Evolutionary conservation across 176 grass and related monocot genomes (phyloP).

Genomic region (Areca catechu): DNA sequence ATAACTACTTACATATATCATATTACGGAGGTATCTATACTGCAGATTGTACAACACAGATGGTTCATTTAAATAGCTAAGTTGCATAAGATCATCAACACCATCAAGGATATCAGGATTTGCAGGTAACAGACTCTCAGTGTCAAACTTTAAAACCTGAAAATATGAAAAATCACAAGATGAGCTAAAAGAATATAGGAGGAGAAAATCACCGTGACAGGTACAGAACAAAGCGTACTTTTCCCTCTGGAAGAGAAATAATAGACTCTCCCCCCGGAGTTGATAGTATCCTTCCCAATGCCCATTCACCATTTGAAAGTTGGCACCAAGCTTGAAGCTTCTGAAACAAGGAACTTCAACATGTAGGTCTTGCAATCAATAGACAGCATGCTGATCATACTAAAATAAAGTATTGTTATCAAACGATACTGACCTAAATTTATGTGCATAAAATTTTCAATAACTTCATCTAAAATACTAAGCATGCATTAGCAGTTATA

Average conservation of each 20-base stretch:
- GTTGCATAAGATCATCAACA: slow-evolving; percentile 96
- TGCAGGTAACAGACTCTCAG: slow-evolving; percentile 68
- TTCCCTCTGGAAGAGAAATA: slow-evolving; percentile 54
- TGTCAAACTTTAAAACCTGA: slow-evolving; percentile 73
- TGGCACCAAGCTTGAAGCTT: slow-evolving; percentile 74
- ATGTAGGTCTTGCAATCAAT: slow-evolving; percentile 9
- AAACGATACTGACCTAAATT: too few species aligned
- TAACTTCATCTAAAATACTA: too few species aligned
- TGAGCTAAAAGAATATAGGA: slow-evolving; percentile 10
- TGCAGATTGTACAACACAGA: slow-evolving; percentile 93
- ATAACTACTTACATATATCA: slow-evolving; percentile 80
- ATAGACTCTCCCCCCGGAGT: slow-evolving; percentile 59
- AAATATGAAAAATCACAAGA: slow-evolving; percentile 12
- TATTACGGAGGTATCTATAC: slow-evolving; percentile 74
- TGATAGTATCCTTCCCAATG: slow-evolving; percentile 64
- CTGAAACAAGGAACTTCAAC: slow-evolving; percentile 36
- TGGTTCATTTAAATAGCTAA: slow-evolving; percentile 96
- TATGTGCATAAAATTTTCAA: too few species aligned
- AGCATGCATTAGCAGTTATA: too few species aligned
- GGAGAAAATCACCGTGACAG: neutral
- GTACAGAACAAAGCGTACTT: slow-evolving; percentile 36
- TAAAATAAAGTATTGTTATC: too few species aligned
- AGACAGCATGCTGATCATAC: neutral
- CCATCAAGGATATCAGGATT: slow-evolving; percentile 99
- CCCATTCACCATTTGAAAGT: slow-evolving; percentile 77